Conservation (phyloP, 345 rosid genomes). For the Ailanthus altissimus region DNA sequence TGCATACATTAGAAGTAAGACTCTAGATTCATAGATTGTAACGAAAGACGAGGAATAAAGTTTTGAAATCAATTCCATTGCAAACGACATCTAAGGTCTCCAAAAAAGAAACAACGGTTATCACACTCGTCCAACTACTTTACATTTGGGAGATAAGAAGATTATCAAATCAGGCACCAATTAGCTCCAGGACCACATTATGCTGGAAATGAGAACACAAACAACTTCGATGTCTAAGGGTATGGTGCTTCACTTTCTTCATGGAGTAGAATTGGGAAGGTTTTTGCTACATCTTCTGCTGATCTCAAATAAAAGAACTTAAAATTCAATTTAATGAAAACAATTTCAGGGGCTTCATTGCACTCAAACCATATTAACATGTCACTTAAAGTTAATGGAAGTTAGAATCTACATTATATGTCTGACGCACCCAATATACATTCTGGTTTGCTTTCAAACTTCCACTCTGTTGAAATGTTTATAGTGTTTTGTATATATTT, state of each 20-base stretch:
- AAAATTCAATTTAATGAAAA: background rate
- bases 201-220: background rate
- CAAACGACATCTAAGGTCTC: background rate
- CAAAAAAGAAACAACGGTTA: background rate
- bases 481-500: too few relatives aligned
- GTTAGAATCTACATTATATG: background rate
- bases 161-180: background rate
- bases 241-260: background rate
- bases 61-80: background rate
- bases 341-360: background rate
- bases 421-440: background rate
- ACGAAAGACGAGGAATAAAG: background rate
- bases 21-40: background rate
- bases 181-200: background rate
- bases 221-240: background rate
- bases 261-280: background rate
- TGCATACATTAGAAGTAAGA: conserved; percentile 36
- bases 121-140: background rate
- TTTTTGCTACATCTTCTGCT: background rate
- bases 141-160: background rate
- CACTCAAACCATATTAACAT: background rate
- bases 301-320: background rate
- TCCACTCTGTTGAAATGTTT: too few relatives aligned
- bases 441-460: background rate
- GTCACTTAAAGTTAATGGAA: background rate